These are phyloP conservation scores for Monosporozyma aerobia DNA, from an alignment of 805 yeast species.

Conservation along the genomic window DNA sequence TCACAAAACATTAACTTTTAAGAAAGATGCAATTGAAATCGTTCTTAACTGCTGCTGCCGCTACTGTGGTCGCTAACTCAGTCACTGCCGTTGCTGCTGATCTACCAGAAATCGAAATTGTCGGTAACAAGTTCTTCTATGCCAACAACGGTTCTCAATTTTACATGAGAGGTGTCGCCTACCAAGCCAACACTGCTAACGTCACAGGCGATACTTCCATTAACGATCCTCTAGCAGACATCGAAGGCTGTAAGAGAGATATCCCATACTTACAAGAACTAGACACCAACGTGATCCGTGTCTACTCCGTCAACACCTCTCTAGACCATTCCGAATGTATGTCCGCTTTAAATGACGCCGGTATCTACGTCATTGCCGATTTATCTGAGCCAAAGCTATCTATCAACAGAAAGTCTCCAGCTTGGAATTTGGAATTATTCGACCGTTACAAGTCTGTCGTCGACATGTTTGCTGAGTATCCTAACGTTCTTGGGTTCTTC, in stretches of 20 bases:
- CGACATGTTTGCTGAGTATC: constrained; percentile 57
- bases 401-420: constrained; percentile 52
- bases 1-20: background rate
- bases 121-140: constrained; percentile 70
- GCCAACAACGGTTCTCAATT: constrained; percentile 73
- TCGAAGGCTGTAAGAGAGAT: constrained; percentile 56
- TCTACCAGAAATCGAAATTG: constrained; percentile 59
- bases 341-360: constrained; percentile 57
- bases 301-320: constrained; percentile 60
- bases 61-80: constrained; percentile 19
- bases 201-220: constrained; percentile 38
- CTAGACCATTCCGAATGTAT: constrained; percentile 63
- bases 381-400: constrained; percentile 58
- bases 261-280: constrained; percentile 56
- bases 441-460: constrained; percentile 62
- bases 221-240: constrained; percentile 65
- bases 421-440: constrained; percentile 54
- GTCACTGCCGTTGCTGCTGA: constrained; percentile 32
- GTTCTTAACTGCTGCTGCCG: constrained; percentile 29
- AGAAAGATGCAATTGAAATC: constrained; percentile 29
- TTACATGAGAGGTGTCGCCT: constrained; percentile 69
- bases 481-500: constrained; percentile 71
- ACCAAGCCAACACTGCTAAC: constrained; percentile 59
- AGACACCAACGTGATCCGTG: constrained; percentile 64
- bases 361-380: constrained; percentile 75